Base-by-base conservation (phyloP, 2,329 filamentous ascomycete species). In the Pyrenochaeta sp. region DNA sequence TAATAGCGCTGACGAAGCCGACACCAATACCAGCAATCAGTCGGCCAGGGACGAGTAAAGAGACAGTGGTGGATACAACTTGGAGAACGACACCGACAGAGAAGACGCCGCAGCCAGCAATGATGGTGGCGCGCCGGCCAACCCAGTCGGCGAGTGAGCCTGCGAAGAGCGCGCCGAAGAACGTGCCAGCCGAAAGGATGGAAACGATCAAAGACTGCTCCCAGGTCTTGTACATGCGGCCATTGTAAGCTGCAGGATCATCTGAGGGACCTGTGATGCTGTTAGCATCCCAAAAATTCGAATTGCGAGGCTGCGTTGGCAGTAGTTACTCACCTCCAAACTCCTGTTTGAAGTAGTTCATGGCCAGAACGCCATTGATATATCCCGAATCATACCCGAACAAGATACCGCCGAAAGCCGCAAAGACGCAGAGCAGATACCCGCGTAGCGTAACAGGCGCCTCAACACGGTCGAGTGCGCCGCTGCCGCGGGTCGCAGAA, bases 181-280 rank as follows among this genome's bases (percentile, higher is more conserved):
- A 88, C n/a, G 91, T 95, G 36, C 92, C 92, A 25, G 88, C 90
- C 57, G 91, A 95, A 44, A 96, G 84, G 62, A 96, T 94, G 12
- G 91, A 90, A 45, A 94, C 91, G 53, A 93, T 90, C 61, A 90
- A 82, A 27, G 91, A 90, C 43, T 88, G 86, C 75, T 94, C 83
- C 64, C 66, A 68, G 9, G 76, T 75, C 19, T 61, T 63, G 56
- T 76, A 73, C 79, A 75, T 60, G 25, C 65, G 69, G 36, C 66
- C 66, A 49, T 70, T 64, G 58, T 50, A 82, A 76, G 52, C 90
- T 37, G 56, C 74, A 63, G 64, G 73, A 44, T 61, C 58, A 56
- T 54, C 61, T 3, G 72, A 72, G 8, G 67, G 91, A 86, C 61
- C 93, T 75, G 75, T 92, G 4, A 19, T 40, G 56, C 62, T 42